These are phyloP conservation scores for Exutisphaerella laricina DNA, from an alignment of 2,329 filamentous ascomycete genomes.

Conservation along the genomic window DNA sequence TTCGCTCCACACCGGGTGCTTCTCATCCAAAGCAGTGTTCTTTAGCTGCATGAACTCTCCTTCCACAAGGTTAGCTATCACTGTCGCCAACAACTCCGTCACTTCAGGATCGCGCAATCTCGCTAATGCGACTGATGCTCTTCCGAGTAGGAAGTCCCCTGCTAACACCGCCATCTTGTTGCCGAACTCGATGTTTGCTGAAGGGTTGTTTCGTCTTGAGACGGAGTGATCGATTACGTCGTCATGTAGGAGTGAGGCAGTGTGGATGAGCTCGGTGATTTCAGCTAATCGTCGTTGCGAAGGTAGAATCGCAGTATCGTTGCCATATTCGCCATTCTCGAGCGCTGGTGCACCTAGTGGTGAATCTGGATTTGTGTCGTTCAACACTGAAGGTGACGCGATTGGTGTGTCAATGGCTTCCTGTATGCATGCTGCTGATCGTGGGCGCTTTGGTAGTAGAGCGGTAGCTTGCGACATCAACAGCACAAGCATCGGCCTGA, in stretches of 20 bases:
- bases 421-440: conserved; percentile 33
- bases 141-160: conserved; percentile 90
- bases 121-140: conserved; percentile 88
- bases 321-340: conserved; percentile 36
- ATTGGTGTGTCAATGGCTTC: conserved; percentile 55
- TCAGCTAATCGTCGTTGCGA: conserved; percentile 88
- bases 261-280: conserved; percentile 96
- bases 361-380: conserved; percentile 70
- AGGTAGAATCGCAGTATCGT: conserved; percentile 71
- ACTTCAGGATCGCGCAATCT: conserved; percentile 89
- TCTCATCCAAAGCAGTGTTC: conserved; percentile 87
- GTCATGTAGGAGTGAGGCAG: conserved; percentile 91
- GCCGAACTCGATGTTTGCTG: conserved; percentile 90
- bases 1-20: conserved; percentile 76
- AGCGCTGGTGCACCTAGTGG: conserved; percentile 50
- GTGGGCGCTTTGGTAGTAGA: conserved; percentile 60
- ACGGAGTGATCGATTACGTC: conserved; percentile 95
- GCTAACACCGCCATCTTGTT: conserved; percentile 99
- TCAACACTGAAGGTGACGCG: conserved; percentile 57
- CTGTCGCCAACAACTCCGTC: conserved; percentile 86
- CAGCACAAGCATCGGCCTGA: conserved; percentile 87
- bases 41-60: conserved; percentile 99
- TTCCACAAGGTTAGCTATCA: conserved; percentile 95
- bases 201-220: conserved; percentile 74
- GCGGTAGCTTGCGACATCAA: conserved; percentile 94